Evolutionary conservation across 2,329 filamentous ascomycete genomes (phyloP).

Genomic region (Colletotrichum sp.): DNA sequence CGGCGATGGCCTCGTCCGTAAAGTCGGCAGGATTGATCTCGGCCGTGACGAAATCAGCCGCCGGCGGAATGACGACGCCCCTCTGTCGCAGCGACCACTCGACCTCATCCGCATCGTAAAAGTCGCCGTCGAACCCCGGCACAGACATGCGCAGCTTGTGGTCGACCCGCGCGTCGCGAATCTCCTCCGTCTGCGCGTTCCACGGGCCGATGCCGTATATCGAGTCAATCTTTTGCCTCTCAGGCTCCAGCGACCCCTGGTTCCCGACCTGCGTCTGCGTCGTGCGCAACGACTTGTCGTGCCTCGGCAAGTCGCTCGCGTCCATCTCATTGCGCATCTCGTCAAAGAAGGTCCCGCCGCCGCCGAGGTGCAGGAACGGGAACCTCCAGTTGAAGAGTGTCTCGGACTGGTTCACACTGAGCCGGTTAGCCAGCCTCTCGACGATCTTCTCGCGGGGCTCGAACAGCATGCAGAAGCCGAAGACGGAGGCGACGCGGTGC

Average conservation of each 20-base stretch:
- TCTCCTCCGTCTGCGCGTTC: slow-evolving; percentile 37
- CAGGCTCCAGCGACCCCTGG: slow-evolving; percentile 33
- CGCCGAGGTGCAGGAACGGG: slow-evolving; percentile 71
- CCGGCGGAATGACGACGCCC: slow-evolving; percentile 66
- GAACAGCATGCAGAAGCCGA: slow-evolving; percentile 73
- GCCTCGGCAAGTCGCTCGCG: neutral
- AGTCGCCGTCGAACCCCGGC: slow-evolving; percentile 73
- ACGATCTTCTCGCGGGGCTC: slow-evolving; percentile 55
- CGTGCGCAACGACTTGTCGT: neutral
- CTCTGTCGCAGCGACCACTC: slow-evolving; percentile 73
- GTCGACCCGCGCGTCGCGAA: slow-evolving; percentile 48
- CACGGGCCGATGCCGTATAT: slow-evolving; percentile 51
- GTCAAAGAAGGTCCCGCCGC: slow-evolving; percentile 68
- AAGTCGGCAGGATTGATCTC: slow-evolving; percentile 56
- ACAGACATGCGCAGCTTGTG: slow-evolving; percentile 55
- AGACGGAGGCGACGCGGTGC: slow-evolving; percentile 58
- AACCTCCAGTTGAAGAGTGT: slow-evolving; percentile 62
- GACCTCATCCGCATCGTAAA: slow-evolving; percentile 79
- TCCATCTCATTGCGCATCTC: neutral
- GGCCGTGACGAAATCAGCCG: slow-evolving; percentile 64
- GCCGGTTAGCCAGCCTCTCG: slow-evolving; percentile 36
- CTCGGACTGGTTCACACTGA: slow-evolving; percentile 37
- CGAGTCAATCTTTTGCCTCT: slow-evolving; percentile 35
- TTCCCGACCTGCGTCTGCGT: slow-evolving; percentile 33
- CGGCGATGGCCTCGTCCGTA: neutral